Conservation (phyloP, 2,329 filamentous ascomycete genomes). For the Coniochaeta prunicola region DNA sequence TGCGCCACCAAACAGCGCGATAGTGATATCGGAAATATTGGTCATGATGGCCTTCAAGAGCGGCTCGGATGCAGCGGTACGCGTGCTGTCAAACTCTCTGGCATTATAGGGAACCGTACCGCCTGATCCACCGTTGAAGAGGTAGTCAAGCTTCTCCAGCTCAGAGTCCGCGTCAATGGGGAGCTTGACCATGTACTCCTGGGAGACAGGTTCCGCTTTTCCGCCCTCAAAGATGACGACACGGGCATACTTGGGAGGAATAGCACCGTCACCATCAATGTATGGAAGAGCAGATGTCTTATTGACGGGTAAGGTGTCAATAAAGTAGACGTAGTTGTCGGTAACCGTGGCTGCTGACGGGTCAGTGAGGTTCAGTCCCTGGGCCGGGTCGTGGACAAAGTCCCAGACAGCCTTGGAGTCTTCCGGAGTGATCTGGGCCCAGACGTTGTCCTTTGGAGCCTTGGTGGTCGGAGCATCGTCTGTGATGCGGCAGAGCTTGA, state of each 20-base stretch:
- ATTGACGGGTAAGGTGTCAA: constrained; percentile 40
- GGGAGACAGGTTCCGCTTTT: constrained; percentile 31
- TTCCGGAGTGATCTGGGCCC: constrained; percentile 30
- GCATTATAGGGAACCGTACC: constrained; percentile 27
- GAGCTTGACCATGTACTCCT: constrained; percentile 42
- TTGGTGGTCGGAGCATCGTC: constrained; percentile 11
- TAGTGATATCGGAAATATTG: constrained; percentile 31
- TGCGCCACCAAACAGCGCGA: constrained; percentile 26
- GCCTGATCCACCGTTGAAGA: constrained; percentile 33
- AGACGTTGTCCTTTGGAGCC: constrained; percentile 33
- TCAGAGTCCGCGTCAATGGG: constrained; percentile 30
- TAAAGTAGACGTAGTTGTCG: constrained; percentile 38
- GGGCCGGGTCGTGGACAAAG: constrained; percentile 29
- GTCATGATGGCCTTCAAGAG: constrained; percentile 26
- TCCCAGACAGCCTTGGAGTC: constrained; percentile 36
- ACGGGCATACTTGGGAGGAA: constrained; percentile 34
- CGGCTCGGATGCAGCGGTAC: constrained; percentile 22
- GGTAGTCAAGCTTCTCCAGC: constrained; percentile 31
- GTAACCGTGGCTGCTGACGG: constrained; percentile 26
- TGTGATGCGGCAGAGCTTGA: constrained; percentile 7
- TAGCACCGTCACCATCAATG: constrained; percentile 25
- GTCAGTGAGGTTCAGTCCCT: constrained; percentile 36
- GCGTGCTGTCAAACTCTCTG: constrained; percentile 23
- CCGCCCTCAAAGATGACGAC: constrained; percentile 38
- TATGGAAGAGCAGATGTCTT: constrained; percentile 38